phyloP scores from a whole-genome alignment of 164 flowering plant genomes.

The Vitis rotundifolia region DNA sequence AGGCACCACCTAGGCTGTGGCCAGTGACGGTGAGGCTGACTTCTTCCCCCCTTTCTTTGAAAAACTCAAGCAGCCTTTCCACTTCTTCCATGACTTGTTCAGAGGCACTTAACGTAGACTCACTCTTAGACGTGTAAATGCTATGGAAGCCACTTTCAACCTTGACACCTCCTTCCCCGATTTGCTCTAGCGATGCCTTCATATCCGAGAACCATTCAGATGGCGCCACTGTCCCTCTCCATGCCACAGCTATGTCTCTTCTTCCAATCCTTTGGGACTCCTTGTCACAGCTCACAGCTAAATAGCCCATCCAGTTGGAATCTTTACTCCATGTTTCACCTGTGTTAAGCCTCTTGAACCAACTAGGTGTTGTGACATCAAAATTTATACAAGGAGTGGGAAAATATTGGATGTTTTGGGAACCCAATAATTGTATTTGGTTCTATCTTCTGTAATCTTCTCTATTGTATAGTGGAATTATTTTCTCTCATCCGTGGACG shows the following conservation, averaged over 20 bases:
- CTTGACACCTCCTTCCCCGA: constrained; percentile 33
- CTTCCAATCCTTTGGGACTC: constrained; percentile 57
- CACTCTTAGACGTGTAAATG: constrained; percentile 51
- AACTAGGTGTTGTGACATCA: too few species aligned
- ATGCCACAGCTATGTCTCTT: constrained; percentile 64
- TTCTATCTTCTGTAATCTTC: too few species aligned
- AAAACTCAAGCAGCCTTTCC: constrained; percentile 29
- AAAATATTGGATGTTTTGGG: too few species aligned
- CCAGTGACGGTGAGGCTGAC: constrained; percentile 73
- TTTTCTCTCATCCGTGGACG: too few species aligned
- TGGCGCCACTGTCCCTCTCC: constrained; percentile 69
- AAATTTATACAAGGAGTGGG: too few species aligned
- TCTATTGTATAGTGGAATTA: too few species aligned
- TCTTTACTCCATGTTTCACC: constrained; percentile 43
- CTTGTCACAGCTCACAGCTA: constrained; percentile 55
- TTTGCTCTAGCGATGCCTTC: constrained; percentile 27
- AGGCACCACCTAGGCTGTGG: constrained; percentile 73
- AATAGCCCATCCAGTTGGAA: constrained; percentile 81
- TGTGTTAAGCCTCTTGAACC: constrained; percentile 31
- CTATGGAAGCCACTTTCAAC: constrained; percentile 63
- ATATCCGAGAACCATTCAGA: constrained; percentile 61
- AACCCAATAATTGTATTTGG: too few species aligned
- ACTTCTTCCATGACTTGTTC: constrained; percentile 66
- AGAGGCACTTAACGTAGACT: constrained; percentile 44
- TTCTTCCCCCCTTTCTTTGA: constrained; percentile 39